Evolutionary conservation across 2,329 filamentous ascomycete genomes (phyloP), one percentile per base, ranked within the genome.

Genomic region (Fusarium albidum): DNA sequence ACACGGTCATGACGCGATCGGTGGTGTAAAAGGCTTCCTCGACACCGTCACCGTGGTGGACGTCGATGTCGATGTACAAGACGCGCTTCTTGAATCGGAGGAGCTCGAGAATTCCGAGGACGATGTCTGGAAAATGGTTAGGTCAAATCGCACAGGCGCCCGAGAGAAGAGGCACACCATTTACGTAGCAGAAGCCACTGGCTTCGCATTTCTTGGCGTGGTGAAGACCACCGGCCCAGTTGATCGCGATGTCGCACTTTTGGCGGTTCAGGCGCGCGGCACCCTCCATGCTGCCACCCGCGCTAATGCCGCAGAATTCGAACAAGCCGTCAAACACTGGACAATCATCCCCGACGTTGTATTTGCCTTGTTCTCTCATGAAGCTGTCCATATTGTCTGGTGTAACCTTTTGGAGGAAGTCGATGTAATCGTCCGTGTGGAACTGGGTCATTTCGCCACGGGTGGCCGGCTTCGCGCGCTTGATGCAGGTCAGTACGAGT

Each of bases 351-450:
- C 94, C 91, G 52, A 98, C 92, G 54, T 96, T 97, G 80, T 95
- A 98, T 60, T 92, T 92, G 33, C 84, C 89, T 73, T 98, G 93
- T 73, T 99, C 95, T 66, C 93, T 90, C 65, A 88, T 84, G 70
- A 92, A 98, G 61, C 84, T 85, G 66, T 99, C 96, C 91, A 98
- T 98, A 72, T 99, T 99, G 77, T 99, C 95, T 2, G 95, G 96
- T 0, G 95, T 98, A 49, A 99, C 95, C 67, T 96, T 96, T 77
- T 83, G 90, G 14, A 99, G 80, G 70, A 98, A 99, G 49, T 96
- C 91, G 60, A 99, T 91, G 75, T 99, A 99, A 69, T 97, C 93
- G 70, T 91, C 86, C 44, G 92, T 95, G 73, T 99, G 95, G 70
- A 98, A 99, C 57, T 95, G 90, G 47, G 88, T 91, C 81, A 99